These are phyloP conservation scores for Eucalyptus fibrosa DNA, from an alignment of 345 rosid genomes.

Conservation along the genomic window DNA sequence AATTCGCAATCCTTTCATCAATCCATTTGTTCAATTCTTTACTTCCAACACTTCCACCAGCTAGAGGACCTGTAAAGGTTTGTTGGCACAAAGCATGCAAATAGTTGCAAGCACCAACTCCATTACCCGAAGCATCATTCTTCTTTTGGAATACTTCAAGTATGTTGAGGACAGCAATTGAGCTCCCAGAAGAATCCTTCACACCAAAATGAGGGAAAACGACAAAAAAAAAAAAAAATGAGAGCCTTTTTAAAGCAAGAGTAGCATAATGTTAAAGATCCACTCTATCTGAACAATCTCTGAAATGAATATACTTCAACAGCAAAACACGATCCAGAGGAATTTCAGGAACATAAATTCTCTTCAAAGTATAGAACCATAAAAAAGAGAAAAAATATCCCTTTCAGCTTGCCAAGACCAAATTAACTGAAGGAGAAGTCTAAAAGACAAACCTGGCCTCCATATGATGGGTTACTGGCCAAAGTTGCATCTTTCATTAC, in stretches of 20 bases:
- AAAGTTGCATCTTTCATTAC: slow-evolving; percentile 53
- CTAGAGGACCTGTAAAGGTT: slow-evolving; percentile 87
- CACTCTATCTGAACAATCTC: neutral
- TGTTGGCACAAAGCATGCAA: slow-evolving; percentile 61
- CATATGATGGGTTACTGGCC: slow-evolving; percentile 39
- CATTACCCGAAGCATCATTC: slow-evolving; percentile 15
- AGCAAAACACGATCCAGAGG: neutral
- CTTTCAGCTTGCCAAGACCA: neutral
- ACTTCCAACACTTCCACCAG: slow-evolving; percentile 83
- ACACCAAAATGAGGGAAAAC: neutral
- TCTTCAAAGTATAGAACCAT: neutral
- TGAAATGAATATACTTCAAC: neutral
- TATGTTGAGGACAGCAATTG: slow-evolving; percentile 60
- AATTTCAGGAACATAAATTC: neutral
- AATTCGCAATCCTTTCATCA: slow-evolving; percentile 63
- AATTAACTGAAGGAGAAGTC: neutral
- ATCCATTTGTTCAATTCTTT: slow-evolving; percentile 94
- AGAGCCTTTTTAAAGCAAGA: neutral
- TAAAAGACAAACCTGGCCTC: slow-evolving; percentile 56
- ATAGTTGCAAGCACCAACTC: slow-evolving; percentile 40
- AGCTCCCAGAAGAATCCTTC: slow-evolving; percentile 49
- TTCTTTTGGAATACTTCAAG: slow-evolving; percentile 50
- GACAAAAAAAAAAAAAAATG: neutral
- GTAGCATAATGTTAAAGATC: neutral
- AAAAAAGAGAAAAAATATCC: neutral